Conservation (phyloP, 352 stramenopile species). For the Globisporangium spiculum region DNA sequence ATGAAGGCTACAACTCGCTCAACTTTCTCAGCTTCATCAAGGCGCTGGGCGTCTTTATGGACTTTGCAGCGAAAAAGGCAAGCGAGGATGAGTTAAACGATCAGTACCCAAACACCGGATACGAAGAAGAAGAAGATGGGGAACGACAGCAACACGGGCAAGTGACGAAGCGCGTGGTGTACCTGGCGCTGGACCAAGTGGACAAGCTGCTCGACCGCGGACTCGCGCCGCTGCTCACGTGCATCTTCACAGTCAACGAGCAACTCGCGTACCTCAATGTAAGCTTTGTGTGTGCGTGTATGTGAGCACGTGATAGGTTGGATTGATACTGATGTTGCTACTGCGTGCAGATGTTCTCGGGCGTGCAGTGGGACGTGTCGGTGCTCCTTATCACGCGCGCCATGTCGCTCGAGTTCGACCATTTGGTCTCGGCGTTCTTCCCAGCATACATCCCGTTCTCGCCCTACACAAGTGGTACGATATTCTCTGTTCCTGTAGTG, state of each 20-base stretch:
- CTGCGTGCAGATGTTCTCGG: constrained; percentile 40
- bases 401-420: constrained; percentile 68
- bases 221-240: constrained; percentile 52
- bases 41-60: constrained; percentile 53
- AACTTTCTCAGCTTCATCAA: constrained; percentile 76
- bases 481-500: too few relatives aligned
- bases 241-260: constrained; percentile 68
- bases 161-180: constrained; percentile 32
- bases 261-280: constrained; percentile 63
- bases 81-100: background rate
- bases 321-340: constrained; percentile 6
- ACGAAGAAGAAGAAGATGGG: background rate
- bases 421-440: constrained; percentile 46
- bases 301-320: background rate
- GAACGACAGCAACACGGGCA: background rate
- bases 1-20: constrained; percentile 46
- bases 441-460: constrained; percentile 56
- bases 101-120: background rate
- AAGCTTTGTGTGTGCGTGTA: constrained; percentile 7
- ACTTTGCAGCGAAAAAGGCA: constrained; percentile 2
- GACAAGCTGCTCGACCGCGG: constrained; percentile 63
- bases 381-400: constrained; percentile 66
- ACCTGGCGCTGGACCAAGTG: constrained; percentile 65
- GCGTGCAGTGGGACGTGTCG: constrained; percentile 48
- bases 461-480: constrained; percentile 48